A percentile compares a stretch with the other conserved stretches of the same genome.
Evolutionary conservation across 2,329 filamentous ascomycete species (phyloP).

Genomic region (Trichothecium sympodiale): DNA sequence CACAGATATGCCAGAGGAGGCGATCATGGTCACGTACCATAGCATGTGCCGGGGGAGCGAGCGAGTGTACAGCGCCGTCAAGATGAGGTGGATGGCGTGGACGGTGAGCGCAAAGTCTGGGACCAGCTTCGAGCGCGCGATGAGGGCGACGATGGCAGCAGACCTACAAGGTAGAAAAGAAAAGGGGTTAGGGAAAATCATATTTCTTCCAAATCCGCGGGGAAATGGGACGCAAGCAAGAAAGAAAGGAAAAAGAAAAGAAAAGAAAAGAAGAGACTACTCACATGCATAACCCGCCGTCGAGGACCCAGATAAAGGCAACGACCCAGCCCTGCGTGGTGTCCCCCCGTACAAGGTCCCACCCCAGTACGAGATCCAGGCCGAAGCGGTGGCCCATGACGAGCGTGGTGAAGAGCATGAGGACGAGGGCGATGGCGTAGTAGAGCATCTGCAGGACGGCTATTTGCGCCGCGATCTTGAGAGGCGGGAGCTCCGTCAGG

Average conservation of each 20-base stretch:
- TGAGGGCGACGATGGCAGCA: conserved; percentile 70
- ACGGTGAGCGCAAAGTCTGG: conserved; percentile 90
- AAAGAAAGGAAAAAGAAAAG: conserved; percentile 2
- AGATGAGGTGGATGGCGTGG: conserved; percentile 69
- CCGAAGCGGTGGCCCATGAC: conserved; percentile 45
- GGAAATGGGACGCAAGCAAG: conserved; percentile 1
- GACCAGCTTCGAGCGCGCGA: conserved; percentile 85
- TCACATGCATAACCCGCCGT: conserved; percentile 42
- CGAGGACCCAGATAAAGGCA: conserved; percentile 45
- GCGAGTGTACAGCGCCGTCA: conserved; percentile 69
- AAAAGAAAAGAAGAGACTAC: conserved; percentile 10
- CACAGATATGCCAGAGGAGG: conserved; percentile 32
- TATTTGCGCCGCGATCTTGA: conserved; percentile 50
- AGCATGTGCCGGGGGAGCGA: conserved; percentile 65
- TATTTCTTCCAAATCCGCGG: conserved; percentile 1
- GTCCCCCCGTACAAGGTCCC: conserved; percentile 47
- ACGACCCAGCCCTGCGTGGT: conserved; percentile 51
- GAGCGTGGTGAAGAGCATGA: conserved; percentile 47
- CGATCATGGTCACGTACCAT: conserved; percentile 65
- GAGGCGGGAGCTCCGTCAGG: conserved; percentile 48
- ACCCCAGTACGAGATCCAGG: conserved; percentile 44
- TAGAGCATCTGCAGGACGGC: conserved; percentile 43
- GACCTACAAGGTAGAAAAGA: conserved; percentile 41
- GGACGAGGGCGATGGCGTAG: conserved; percentile 37
- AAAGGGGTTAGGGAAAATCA: not conserved